These are phyloP conservation scores for Pterocarpus macrocarpus DNA, from an alignment of 306 rosid genomes.

Conservation along the genomic window DNA sequence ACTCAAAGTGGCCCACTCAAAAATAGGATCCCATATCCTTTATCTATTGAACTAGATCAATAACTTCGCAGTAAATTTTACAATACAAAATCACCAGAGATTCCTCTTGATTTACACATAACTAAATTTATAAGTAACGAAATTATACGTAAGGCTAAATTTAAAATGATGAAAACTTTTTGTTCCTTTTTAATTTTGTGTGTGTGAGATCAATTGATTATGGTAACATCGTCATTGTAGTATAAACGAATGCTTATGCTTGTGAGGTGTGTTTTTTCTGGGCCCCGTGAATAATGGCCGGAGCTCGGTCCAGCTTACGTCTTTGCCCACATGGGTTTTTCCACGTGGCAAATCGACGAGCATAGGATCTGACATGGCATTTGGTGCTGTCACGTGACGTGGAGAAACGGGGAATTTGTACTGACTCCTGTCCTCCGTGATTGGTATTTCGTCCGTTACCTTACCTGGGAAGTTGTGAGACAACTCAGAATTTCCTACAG, in stretches of 20 bases:
- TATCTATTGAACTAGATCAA: too few species aligned
- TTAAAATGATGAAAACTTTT: not conserved
- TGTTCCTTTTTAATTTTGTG: too few species aligned
- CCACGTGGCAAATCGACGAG: constrained; percentile 37
- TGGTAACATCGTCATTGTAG: not conserved
- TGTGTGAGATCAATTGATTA: not conserved
- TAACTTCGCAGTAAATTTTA: too few species aligned
- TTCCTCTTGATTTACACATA: not conserved
- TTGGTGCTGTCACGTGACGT: constrained; percentile 48
- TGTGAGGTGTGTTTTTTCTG: not conserved
- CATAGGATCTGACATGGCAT: constrained; percentile 45
- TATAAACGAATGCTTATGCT: not conserved
- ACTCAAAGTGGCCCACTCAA: too few species aligned
- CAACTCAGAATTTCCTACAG: not conserved
- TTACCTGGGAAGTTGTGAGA: constrained; percentile 42
- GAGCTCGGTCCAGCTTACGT: constrained; percentile 52
- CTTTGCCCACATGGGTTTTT: constrained; percentile 43
- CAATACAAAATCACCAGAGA: too few species aligned
- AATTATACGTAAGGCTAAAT: not conserved
- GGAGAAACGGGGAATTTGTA: constrained; percentile 38
- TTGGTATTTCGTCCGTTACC: constrained; percentile 20
- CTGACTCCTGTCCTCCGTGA: not conserved
- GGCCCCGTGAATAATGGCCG: constrained; percentile 43
- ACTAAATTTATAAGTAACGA: not conserved
- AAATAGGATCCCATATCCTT: too few species aligned